These are phyloP conservation scores for Aspergillus terreus DNA, from an alignment of 2,329 filamentous ascomycete genomes.

Conservation along the genomic window DNA sequence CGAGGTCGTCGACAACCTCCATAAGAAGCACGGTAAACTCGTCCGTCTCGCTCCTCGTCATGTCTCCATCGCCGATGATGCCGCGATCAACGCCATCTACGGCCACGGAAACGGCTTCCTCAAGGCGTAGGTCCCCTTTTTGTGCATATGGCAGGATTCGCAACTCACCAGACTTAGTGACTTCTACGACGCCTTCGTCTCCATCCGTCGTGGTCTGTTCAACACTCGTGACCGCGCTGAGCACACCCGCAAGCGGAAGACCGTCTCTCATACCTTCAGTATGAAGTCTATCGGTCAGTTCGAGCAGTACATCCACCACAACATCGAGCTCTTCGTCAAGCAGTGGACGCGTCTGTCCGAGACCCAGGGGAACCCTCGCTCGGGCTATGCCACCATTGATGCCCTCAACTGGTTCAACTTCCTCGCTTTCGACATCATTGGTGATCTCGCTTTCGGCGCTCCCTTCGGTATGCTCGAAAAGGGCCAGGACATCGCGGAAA, in stretches of 20 bases:
- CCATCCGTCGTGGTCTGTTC: constrained; percentile 80
- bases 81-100: constrained; percentile 73
- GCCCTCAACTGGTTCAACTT: constrained; percentile 79
- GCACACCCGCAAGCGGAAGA: constrained; percentile 85
- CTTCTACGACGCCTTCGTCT: constrained; percentile 90
- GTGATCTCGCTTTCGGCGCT: constrained; percentile 65
- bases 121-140: constrained; percentile 57
- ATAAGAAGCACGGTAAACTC: constrained; percentile 73
- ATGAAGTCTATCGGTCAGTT: constrained; percentile 78
- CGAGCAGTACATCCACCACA: constrained; percentile 81
- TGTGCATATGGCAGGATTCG: background rate
- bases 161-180: constrained; percentile 49
- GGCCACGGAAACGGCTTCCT: constrained; percentile 74
- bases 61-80: constrained; percentile 73
- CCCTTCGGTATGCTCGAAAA: constrained; percentile 80
- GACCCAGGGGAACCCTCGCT: constrained; percentile 44
- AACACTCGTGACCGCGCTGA: constrained; percentile 80
- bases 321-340: constrained; percentile 68
- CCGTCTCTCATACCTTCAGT: constrained; percentile 81
- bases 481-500: constrained; percentile 72
- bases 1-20: constrained; percentile 63
- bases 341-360: constrained; percentile 67
- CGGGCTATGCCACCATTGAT: constrained; percentile 62
- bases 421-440: constrained; percentile 58
- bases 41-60: constrained; percentile 83